Evolutionary conservation across 495 filamentous ascomycete genomes (phyloP), one percentile per base, ranked within the genome.

Genomic region (Cercophora scortea): DNA sequence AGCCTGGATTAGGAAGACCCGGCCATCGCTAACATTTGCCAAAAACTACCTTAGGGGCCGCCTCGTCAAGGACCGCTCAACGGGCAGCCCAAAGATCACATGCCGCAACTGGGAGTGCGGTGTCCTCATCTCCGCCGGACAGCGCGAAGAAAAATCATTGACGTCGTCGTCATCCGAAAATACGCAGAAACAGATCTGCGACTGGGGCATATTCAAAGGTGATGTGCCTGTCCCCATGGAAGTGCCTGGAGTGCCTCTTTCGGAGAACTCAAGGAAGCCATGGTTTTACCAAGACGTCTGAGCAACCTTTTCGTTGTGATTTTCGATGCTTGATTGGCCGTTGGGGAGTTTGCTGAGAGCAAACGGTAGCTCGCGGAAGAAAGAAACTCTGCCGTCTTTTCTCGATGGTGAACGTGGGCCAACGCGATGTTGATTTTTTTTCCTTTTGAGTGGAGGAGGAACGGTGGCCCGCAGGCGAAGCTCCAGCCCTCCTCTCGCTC

Each of bases 101-200:
- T 89, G 86, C 62, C 82, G 87, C 11, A 98, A 97, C 66, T 98
- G 93, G 93, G 93, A 98, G 67, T 96, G 90, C 57, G 93, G 93
- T 4, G 90, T 98, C 0, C 25, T 98, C 3, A 55, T 95, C 10
- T 83, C 80, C 1, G 64, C 78, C 8, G 48, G 12, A n/a, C 36
- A 34, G 9, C 39, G 16, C 19, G 13, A 33, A n/a, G 8, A 13
- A 32, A 16, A 47, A 4, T 1, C 15, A 6, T 25, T 7, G 8
- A 3, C 33, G 16, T 35, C 45, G 16, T 6, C 34, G 6, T 33
- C 47, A 40, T 49, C 47, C 13, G n/a, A n/a, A n/a, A n/a, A 17
- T 17, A 15, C 15, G n/a, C 41, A 1, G 41, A 42, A 42, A 34
- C 25, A 19, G 45, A 32, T 16, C 51, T 8, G 15, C n/a, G 47